Base-by-base conservation (phyloP, 441 rosid species). In the Arabidopsis hybrid region DNA sequence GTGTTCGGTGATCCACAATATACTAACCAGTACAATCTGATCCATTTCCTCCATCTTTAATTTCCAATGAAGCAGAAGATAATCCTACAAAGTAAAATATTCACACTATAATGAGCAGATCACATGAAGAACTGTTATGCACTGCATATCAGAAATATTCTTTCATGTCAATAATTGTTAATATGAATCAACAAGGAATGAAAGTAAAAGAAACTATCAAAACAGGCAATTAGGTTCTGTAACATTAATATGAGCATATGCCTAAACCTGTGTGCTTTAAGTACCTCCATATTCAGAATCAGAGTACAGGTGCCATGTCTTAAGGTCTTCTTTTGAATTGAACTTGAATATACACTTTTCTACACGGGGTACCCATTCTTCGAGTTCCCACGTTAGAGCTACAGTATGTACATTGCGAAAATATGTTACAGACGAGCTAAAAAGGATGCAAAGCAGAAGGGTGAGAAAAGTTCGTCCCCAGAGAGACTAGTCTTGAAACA, bases 241-340 rank as follows among this genome's bases (percentile, higher is more conserved):
- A 45, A 32, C 49, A 53, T 42, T 4, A 64, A 4, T 21, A 65
- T 57, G 51, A 35, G 42, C 31, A 75, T 59, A 75, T 39, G 64
- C 60, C 31, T 31, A 39, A 51, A 55, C 59, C 42, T 21, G 73
- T 58, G 55, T 51, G 60, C 13, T 55, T 31, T 43, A 56, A 43
- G 39, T 84, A 94, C 98, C 97, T 82, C 97, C 98, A 74, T 81
- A 94, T 76, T 91, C 93, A 63, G 95, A 87, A 82, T 91, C 98
- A 1, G 98, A 91, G 83, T 89, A 91, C 4, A 91, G 79, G 84
- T 94, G 97, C 98, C 98, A 91, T 74, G 74, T 88, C 51, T 86
- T 91, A 13, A 93, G 79, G 80, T 93, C 92, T 62, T 90, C 91
- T 81, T 75, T 90, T 0, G 97, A 85, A 75, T 75, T 79, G 79